Evolutionary conservation across 2,329 filamentous ascomycete genomes (phyloP).

Genomic region (Dichotomopilus funicola): DNA sequence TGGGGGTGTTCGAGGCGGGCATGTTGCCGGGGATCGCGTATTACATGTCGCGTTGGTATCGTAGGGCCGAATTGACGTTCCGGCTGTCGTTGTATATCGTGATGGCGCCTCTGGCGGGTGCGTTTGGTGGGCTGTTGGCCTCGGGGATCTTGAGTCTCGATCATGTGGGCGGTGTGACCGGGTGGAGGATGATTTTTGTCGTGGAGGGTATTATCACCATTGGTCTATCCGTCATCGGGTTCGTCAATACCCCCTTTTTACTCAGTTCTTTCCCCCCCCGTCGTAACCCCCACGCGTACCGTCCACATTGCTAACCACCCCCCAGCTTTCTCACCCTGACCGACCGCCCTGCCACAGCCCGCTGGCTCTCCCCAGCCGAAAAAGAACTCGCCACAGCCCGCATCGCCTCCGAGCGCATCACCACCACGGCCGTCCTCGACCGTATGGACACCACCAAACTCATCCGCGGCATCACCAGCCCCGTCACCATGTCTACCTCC

Average conservation of each 20-base stretch:
- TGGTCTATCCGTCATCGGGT: slow-evolving; percentile 43
- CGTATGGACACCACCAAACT: slow-evolving; percentile 43
- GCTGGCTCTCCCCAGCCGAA: slow-evolving; percentile 58
- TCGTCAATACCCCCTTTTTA: too few relatives aligned
- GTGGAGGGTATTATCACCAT: slow-evolving; percentile 60
- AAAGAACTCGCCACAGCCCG: slow-evolving; percentile 54
- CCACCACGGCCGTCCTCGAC: slow-evolving; percentile 52
- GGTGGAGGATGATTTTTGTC: slow-evolving; percentile 65
- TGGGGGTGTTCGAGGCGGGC: slow-evolving; percentile 57
- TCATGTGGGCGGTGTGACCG: slow-evolving; percentile 46
- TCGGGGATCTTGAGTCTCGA: slow-evolving; percentile 55
- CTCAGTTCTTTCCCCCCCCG: too few relatives aligned
- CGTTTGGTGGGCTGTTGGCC: slow-evolving; percentile 57
- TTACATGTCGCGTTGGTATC: slow-evolving; percentile 56
- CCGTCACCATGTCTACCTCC: slow-evolving; percentile 44
- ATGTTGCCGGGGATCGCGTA: slow-evolving; percentile 57
- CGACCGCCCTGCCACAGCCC: slow-evolving; percentile 57
- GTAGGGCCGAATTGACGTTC: slow-evolving; percentile 55
- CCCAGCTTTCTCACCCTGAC: slow-evolving; percentile 52
- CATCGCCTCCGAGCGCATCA: slow-evolving; percentile 56
- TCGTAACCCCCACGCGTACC: too few relatives aligned
- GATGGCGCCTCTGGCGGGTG: slow-evolving; percentile 56
- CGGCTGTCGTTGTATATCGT: slow-evolving; percentile 57
- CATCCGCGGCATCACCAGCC: slow-evolving; percentile 56
- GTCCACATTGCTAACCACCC: neutral